A percentile compares a stretch with the other conserved stretches of the same genome.
These are phyloP conservation scores for Pseudogymnoascus sp. DNA, from an alignment of 2,329 filamentous ascomycete genomes.

Conservation along the genomic window DNA sequence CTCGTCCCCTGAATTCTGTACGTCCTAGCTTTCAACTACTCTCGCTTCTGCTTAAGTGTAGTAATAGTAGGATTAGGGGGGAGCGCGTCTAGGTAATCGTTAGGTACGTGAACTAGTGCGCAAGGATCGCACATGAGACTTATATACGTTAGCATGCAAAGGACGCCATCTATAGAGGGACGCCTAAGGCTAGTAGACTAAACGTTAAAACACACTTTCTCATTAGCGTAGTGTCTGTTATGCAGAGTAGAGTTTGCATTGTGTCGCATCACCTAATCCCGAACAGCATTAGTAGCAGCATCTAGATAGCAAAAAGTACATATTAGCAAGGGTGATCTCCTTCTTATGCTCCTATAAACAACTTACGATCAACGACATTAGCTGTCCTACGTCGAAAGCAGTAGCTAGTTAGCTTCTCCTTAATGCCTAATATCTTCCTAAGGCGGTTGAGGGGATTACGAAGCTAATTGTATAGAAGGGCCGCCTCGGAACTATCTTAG, in stretches of 20 bases:
- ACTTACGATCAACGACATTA: constrained; percentile 21
- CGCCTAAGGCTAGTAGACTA: constrained; percentile 17
- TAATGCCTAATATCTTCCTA: constrained; percentile 13
- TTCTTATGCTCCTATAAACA: constrained; percentile 1
- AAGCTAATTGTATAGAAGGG: constrained; percentile 10
- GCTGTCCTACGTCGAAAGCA: constrained; percentile 20
- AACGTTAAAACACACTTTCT: constrained; percentile 16
- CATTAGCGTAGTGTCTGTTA: constrained; percentile 13
- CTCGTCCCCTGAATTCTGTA: constrained; percentile 8
- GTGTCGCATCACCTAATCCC: constrained; percentile 15
- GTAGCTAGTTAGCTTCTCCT: constrained; percentile 20
- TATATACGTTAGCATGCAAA: constrained; percentile 11
- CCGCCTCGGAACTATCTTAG: not conserved
- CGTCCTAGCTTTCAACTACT: constrained; percentile 11
- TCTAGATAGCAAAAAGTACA: not conserved
- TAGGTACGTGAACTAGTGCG: not conserved
- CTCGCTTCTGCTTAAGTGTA: constrained; percentile 7
- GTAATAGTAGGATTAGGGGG: constrained; percentile 2
- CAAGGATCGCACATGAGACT: constrained; percentile 13
- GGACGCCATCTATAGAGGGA: constrained; percentile 8
- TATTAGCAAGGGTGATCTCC: not conserved
- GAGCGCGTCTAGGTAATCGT: constrained; percentile 4
- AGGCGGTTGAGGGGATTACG: constrained; percentile 16
- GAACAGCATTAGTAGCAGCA: constrained; percentile 12
- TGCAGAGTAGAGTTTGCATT: constrained; percentile 10